These are phyloP conservation scores for Sicyos edulis DNA, from an alignment of 306 rosid species.

Conservation along the genomic window DNA sequence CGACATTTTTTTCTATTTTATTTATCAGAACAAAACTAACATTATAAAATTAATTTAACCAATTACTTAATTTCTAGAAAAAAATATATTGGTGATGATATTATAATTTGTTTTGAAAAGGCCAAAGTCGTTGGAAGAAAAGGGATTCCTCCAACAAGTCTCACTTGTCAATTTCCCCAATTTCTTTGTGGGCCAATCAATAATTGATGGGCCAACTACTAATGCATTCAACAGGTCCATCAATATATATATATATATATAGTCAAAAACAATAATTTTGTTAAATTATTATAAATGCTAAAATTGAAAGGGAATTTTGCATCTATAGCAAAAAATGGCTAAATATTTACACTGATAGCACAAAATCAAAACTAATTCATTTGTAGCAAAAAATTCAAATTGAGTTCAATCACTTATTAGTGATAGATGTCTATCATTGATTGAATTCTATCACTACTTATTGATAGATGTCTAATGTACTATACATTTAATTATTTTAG, in stretches of 20 bases:
- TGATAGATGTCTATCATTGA: too few relatives aligned
- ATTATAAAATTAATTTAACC: neutral
- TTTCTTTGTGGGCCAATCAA: neutral
- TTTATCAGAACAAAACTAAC: neutral
- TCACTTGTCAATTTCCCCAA: neutral
- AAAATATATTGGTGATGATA: neutral
- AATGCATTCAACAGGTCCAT: neutral
- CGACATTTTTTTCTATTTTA: neutral
- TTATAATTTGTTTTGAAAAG: neutral
- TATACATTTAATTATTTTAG: too few relatives aligned
- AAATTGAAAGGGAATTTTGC: too few relatives aligned
- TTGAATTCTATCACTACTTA: too few relatives aligned
- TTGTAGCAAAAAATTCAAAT: too few relatives aligned
- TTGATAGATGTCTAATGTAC: too few relatives aligned
- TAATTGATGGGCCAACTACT: neutral
- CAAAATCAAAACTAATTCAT: too few relatives aligned
- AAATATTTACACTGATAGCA: too few relatives aligned
- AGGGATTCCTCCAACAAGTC: neutral
- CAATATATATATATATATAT: neutral
- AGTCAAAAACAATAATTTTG: neutral
- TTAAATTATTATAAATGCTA: neutral
- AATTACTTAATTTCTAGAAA: neutral
- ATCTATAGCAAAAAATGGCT: too few relatives aligned
- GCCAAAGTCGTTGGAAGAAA: constrained; percentile 16
- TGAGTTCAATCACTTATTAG: too few relatives aligned